Evolutionary conservation across 2,329 filamentous ascomycete genomes (phyloP).

Genomic region (Fusarium transvaalense): DNA sequence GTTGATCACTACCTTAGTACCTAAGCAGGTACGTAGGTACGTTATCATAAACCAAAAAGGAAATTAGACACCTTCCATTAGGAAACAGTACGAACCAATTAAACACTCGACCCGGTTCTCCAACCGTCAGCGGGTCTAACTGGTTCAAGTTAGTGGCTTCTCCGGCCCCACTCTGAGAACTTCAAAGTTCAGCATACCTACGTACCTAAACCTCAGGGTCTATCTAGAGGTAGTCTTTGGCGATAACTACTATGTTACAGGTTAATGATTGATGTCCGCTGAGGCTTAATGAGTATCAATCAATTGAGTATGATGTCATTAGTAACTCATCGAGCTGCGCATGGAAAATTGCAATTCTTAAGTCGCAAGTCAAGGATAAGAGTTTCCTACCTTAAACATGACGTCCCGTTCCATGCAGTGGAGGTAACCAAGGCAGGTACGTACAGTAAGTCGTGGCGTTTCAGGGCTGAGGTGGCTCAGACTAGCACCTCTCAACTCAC

Average conservation of each 20-base stretch:
- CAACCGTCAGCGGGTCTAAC: background rate
- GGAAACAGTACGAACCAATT: background rate
- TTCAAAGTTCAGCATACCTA: background rate
- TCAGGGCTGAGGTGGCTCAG: constrained; percentile 44
- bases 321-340: accelerated
- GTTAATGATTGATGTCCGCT: background rate
- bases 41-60: background rate
- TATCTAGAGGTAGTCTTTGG: no score
- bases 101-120: background rate
- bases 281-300: background rate
- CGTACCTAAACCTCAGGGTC: background rate
- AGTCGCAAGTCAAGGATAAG: background rate
- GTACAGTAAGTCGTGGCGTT: constrained; percentile 9
- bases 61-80: background rate
- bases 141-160: background rate
- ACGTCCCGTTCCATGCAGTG: background rate
- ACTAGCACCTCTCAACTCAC: constrained; percentile 30
- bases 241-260: background rate
- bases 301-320: background rate
- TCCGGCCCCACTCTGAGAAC: background rate
- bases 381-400: background rate
- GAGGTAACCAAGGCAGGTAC: background rate
- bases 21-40: no score
- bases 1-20: background rate
- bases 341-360: background rate